Conservation (phyloP, 2,329 filamentous ascomycete species). For the Samsoniella hepiali region DNA sequence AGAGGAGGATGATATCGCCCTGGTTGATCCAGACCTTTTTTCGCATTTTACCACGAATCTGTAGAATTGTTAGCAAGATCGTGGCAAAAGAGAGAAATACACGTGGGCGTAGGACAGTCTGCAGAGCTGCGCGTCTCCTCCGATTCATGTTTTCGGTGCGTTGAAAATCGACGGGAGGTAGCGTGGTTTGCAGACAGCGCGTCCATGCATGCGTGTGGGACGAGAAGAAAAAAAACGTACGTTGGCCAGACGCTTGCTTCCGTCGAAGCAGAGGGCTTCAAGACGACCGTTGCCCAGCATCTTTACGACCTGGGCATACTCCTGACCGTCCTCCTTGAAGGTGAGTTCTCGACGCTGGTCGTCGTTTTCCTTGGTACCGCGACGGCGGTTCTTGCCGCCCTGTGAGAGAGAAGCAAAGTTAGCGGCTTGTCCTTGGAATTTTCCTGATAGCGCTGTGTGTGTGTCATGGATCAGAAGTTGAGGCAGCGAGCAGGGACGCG, state of each 20-base stretch:
- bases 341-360: conserved; percentile 98
- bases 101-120: not conserved
- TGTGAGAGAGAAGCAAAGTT: conserved; percentile 39
- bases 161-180: not conserved
- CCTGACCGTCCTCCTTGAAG: conserved; percentile 98
- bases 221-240: conserved; percentile 27
- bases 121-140: not conserved
- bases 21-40: conserved; percentile 99
- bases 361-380: conserved; percentile 99
- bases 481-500: not conserved
- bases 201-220: not conserved
- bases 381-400: conserved; percentile 97
- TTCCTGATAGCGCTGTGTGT: conserved; percentile 1
- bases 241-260: conserved; percentile 47
- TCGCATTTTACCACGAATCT: conserved; percentile 83
- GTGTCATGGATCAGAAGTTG: no score
- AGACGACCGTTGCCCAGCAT: conserved; percentile 95
- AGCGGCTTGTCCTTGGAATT: conserved; percentile 18
- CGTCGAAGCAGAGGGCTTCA: conserved; percentile 92
- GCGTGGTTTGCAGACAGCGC: not conserved
- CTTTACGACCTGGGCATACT: conserved; percentile 60
- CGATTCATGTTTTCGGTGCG: not conserved
- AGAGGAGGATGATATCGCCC: conserved; percentile 87
- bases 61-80: conserved; percentile 53
- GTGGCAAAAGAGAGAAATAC: no score